Base-by-base conservation (phyloP, 345 rosid species). In the Citrus sp. region DNA sequence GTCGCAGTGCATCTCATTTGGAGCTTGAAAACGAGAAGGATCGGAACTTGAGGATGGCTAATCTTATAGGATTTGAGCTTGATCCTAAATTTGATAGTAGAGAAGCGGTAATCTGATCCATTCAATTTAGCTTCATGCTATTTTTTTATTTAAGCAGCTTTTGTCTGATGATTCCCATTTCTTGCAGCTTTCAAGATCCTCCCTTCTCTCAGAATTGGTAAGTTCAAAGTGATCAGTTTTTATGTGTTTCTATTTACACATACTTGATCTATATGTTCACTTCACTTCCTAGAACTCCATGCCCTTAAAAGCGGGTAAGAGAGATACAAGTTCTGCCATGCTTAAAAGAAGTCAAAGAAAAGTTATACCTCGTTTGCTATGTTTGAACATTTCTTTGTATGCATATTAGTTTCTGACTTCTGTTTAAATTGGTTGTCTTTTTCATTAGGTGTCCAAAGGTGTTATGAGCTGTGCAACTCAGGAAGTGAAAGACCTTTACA, bases 401-500 rank as follows among this genome's bases (percentile, higher is more conserved):
- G 42, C 61, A 35, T 60, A 7, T 32, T 62, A 2, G 13, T 68
- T 42, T 38, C 58, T 37, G 62, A 14, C 9, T 22, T 62, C 49
- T 38, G 24, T 70, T 21, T 72, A 34, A 21, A 73, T 60, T 78
- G 58, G 51, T 79, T 78, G 55, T 74, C 8, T 24, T 8, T 82
- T 63, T 32, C 49, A 65, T 78, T 76, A 97, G 99, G 96, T 91
- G 22, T 85, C 93, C 32, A 94, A 90, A 82, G 99, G 99, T 77
- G 98, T 94, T 24, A 79, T 94, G 81, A 92, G 93, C 83, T 97
- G 97, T 90, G 98, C 90, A 4, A 90, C 90, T n/a, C 99, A 90
- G 84, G 99, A 97, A 84, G 98, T 93, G 37, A 97, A 97, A 81
- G 99, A 97, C 82, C 92, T 97, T 56, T 94, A 90, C 85, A 88